Base-by-base conservation (phyloP, 495 filamentous ascomycete species). In the Penicillium robsamsonii region DNA sequence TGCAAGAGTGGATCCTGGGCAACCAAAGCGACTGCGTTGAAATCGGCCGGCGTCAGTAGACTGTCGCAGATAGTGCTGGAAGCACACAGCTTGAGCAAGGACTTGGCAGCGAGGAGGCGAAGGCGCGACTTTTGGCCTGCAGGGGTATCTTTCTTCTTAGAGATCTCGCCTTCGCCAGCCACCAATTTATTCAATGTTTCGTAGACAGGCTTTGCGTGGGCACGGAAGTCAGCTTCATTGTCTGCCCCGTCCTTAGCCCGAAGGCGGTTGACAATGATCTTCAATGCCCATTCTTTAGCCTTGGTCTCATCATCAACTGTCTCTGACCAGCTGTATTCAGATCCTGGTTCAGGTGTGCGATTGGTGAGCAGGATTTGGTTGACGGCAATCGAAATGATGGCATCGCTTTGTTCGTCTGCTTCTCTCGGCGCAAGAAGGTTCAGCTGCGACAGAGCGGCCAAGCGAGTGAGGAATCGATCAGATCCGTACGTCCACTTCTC, bases 201-300 rank as follows among this genome's bases (percentile, higher is more conserved):
- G 73, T 89, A 92, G 0, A 96, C 85, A 7, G 85, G 83, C 31
- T 70, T 58, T 0, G 90, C 87, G 47, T 83, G 76, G 15, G 84
- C 82, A 53, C 83, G 83, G 57, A 89, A 83, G 47, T 81, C 81
- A 17, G 83, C 81, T 11, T 74, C 64, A 22, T 68, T 66, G n/a
- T 76, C 75, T 2, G 76, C 68, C 12, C 78, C 74, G 18, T 84
- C 84, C 52, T 81, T 75, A 18, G 88, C 86, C 24, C 90, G 84
- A 2, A 97, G 78, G 42, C 88, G 83, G 66, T 97, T 99, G 25
- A 96, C 90, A 18, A 97, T 81, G 31, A 90, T 86, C 63, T 87
- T 91, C 33, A 97, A 77, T n/a, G 93, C 90, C 79, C 92, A 91
- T 49, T 84, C 81, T 68, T 97, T 97, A 18, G 91, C 89, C 37